A percentile compares a stretch with the other conserved stretches of the same genome.
phyloP scores from a whole-genome alignment of 2,329 filamentous ascomycete species.

The Hirsutella rhossiliensis region DNA sequence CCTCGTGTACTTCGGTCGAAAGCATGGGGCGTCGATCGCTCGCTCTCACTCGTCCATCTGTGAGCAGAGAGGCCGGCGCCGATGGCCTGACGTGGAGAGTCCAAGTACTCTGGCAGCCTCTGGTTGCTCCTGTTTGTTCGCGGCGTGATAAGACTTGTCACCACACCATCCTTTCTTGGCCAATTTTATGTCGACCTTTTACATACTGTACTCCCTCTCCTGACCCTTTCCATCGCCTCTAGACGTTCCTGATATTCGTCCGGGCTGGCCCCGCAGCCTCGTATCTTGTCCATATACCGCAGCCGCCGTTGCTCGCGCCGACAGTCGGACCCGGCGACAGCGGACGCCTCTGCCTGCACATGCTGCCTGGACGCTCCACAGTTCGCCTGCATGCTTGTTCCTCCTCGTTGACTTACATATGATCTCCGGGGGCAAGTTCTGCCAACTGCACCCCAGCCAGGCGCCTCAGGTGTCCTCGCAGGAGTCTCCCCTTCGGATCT shows the following conservation, averaged over 20 bases:
- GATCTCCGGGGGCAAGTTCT: constrained; percentile 7
- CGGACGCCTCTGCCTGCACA: constrained; percentile 5
- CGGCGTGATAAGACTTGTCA: too few relatives aligned
- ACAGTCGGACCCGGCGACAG: constrained; percentile 11
- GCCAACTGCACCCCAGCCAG: constrained; percentile 7
- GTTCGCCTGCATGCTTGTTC: constrained; percentile 7
- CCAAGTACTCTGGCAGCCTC: too few relatives aligned
- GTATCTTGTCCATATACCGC: too few relatives aligned
- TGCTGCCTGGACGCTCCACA: constrained; percentile 14
- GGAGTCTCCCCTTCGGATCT: neutral
- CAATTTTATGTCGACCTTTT: too few relatives aligned
- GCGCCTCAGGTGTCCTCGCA: too few relatives aligned
- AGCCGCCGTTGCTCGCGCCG: constrained; percentile 10
- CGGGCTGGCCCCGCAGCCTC: constrained; percentile 7
- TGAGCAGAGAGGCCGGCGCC: too few relatives aligned
- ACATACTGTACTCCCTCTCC: too few relatives aligned
- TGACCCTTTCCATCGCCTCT: too few relatives aligned
- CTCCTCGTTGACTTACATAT: constrained; percentile 6
- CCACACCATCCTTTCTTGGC: too few relatives aligned
- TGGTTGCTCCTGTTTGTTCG: too few relatives aligned
- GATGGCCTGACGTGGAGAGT: too few relatives aligned
- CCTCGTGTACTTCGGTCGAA: neutral
- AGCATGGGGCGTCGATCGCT: neutral
- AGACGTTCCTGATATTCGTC: too few relatives aligned
- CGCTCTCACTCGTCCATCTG: neutral